Conservation (phyloP, 495 filamentous ascomycete species). For the Aspergillus sparsus region DNA sequence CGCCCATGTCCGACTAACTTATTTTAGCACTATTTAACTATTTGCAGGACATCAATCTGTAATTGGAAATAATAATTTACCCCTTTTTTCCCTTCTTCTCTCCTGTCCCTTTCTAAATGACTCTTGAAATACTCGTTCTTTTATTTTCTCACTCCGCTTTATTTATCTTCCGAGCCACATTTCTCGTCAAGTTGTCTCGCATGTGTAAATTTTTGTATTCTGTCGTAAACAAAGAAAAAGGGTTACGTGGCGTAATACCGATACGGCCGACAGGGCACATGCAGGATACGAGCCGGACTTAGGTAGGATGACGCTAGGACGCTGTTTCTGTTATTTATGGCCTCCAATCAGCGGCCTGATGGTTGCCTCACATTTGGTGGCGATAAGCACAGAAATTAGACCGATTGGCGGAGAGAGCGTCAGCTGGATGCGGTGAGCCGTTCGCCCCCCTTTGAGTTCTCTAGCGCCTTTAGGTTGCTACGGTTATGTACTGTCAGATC, state of each 20-base stretch:
- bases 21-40: not conserved
- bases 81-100: no score
- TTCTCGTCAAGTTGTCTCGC: no score
- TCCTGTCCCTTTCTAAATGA: no score
- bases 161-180: no score
- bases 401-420: constrained; percentile 19
- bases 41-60: not conserved
- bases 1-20: not conserved
- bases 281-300: constrained; percentile 5
- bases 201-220: no score
- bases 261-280: constrained; percentile 5
- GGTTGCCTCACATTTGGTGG: constrained; percentile 9
- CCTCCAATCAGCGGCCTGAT: constrained; percentile 5
- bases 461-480: constrained; percentile 4
- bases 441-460: not conserved
- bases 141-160: no score
- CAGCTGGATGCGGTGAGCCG: constrained; percentile 20
- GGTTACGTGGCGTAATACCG: constrained; percentile 11
- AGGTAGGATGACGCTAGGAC: constrained; percentile 14
- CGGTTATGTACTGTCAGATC: constrained; percentile 18
- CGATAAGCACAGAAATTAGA: constrained; percentile 5
- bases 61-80: no score
- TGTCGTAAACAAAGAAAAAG: not conserved
- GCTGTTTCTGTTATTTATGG: constrained; percentile 14
- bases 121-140: no score